A percentile compares a stretch with the other conserved stretches of the same genome.
Conservation (phyloP, 257 asterid species). For the Solanum tarijense region DNA sequence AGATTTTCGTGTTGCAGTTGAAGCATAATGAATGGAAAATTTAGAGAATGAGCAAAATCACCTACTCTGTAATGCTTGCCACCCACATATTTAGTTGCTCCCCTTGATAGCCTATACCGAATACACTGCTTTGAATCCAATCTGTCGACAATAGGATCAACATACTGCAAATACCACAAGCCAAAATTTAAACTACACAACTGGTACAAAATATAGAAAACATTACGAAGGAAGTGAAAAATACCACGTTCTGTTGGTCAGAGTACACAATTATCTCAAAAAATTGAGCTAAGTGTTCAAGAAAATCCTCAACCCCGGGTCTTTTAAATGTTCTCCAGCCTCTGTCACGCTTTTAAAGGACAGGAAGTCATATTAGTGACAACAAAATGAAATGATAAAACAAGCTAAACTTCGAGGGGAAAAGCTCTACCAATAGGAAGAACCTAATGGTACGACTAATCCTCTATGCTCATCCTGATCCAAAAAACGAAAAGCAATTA, state of each 20-base stretch:
- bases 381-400: neutral
- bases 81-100: constrained; percentile 58
- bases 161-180: constrained; percentile 47
- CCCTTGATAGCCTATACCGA: constrained; percentile 63
- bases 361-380: neutral
- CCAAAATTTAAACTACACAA: neutral
- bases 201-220: neutral
- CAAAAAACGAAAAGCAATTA: neutral
- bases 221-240: neutral
- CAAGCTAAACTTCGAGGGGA: neutral
- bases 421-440: neutral
- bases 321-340: constrained; percentile 96
- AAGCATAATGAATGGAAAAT: neutral
- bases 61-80: constrained; percentile 88
- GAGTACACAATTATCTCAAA: constrained; percentile 74
- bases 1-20: neutral
- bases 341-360: constrained; percentile 60
- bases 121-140: constrained; percentile 65
- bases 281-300: constrained; percentile 73
- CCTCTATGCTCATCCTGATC: neutral
- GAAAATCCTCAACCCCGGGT: constrained; percentile 90
- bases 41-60: neutral
- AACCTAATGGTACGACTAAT: neutral
- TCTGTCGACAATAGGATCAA: constrained; percentile 66
- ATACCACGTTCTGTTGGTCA: constrained; percentile 59